Base-by-base conservation (phyloP, 2,329 filamentous ascomycete genomes). In the Epichloe brachyelytri region DNA sequence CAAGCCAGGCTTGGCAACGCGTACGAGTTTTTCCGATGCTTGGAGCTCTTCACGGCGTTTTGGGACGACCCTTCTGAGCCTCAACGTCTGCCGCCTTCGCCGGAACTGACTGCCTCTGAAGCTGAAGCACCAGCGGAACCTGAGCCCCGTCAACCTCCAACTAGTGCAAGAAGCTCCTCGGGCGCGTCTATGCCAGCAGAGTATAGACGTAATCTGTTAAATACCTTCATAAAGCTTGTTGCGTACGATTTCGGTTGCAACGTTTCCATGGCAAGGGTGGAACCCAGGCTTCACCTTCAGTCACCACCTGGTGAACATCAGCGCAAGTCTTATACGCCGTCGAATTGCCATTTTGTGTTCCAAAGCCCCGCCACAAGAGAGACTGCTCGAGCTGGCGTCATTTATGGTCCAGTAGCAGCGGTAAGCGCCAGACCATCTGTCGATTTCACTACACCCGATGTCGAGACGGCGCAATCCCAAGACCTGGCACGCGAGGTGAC, bases 201-300 rank as follows among this genome's bases (percentile, higher is more conserved):
- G 47, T 75, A 72, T 57, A 76, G 80, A 33, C 74, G 79, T 50
- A 72, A 71, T 50, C 68, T 83, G n/a, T 57, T 80, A 12, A 71
- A 74, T 3, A 73, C 79, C 37, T 83, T 83, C 51, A 63, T 83
- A 51, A 83, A 83, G 62, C 72, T 84, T 4, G 73, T 84, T 15
- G 74, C 79, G 17, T 84, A 83, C 58, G 79, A 83, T 55, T 84
- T 83, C 62, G 77, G 79, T 48, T 83, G 80, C 63, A 83, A 76
- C 56, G 75, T 82, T 46, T 69, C 71, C 2, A 69, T 74, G 26
- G 68, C 80, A 15, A 74, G 79, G 40, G 68, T 71, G 22, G 80
- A 84, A 57, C 80, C 80, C 10, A 73, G 80, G 3, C 67, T 84
- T 19, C 73, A 81, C 44, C 63, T 83, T 48, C 68, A 67, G 46